Evolutionary conservation across 345 rosid species (phyloP), one percentile per base, ranked within the genome.

Genomic region (Aquilaria malaccensis): DNA sequence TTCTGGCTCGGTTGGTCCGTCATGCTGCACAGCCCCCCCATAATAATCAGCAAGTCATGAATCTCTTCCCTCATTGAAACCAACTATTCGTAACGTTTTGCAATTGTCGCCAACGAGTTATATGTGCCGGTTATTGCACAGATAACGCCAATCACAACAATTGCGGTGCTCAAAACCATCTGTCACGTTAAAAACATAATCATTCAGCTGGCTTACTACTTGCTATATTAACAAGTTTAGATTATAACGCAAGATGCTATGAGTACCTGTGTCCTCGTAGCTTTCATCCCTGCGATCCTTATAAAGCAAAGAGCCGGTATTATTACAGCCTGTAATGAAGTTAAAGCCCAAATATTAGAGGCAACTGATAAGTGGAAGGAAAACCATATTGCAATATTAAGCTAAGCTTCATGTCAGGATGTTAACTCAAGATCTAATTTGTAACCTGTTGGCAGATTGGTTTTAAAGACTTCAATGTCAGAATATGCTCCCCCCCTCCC

Each of bases 281-380:
- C 95, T 78, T 77, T 89, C 55, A 64, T 82, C 60, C 92, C 82
- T 80, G 68, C 71, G 30, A 92, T 92, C 73, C 62, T 86, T 43
- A 92, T 71, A 69, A 86, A 92, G 72, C 95, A 92, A 55, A 92
- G 56, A 9, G 96, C 68, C 43, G 97, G 98, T 76, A 87, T 67
- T 66, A 92, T 65, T 64, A 83, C 78, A 45, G 98, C 88, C 98
- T 92, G 81, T 33, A 41, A 65, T 33, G 5, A 56, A 52, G 65
- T 58, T 67, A 72, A 6, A 61, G 67, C 14, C 55, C n/a, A 52
- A 45, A 33, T 30, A 29, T 33, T 2, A 15, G 43, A 15, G 45
- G 50, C 14, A 50, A 33, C 33, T 6, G 30, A 49, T 49, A 7
- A 59, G 32, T 48, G 22, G 13, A 45, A 52, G 3, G 11, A 50